A percentile compares a stretch with the other conserved stretches of the same genome.
These are phyloP conservation scores for Pseudognaphalium luteoalbum DNA, from an alignment of 129 eudicot genomes.

Conservation along the genomic window DNA sequence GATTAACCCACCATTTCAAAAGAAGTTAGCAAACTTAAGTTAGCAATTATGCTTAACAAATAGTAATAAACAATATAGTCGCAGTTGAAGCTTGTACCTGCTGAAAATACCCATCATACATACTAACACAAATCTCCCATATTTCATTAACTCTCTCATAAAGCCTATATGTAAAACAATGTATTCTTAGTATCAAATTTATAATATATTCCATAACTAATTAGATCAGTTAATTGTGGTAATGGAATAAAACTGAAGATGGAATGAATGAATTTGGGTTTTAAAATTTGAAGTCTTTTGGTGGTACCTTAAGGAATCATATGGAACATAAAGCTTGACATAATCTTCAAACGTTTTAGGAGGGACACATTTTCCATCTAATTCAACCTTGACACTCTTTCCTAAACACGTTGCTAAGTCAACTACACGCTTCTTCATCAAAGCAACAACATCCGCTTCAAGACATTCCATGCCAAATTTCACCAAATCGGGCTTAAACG, in stretches of 20 bases:
- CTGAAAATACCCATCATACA: constrained; percentile 89
- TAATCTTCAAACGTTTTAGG: constrained; percentile 72
- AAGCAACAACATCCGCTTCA: too few relatives aligned
- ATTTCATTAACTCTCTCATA: constrained; percentile 60
- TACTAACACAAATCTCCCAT: constrained; percentile 82
- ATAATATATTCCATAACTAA: neutral
- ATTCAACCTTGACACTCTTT: constrained; percentile 69
- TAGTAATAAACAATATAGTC: neutral
- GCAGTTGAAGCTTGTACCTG: constrained; percentile 46
- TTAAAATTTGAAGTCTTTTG: too few relatives aligned
- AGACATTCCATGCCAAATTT: too few relatives aligned
- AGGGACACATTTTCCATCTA: constrained; percentile 68
- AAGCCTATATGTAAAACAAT: constrained; percentile 38
- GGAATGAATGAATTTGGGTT: too few relatives aligned
- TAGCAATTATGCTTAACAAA: neutral
- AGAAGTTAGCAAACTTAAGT: neutral
- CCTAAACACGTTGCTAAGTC: constrained; percentile 94
- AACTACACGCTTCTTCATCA: constrained; percentile 87
- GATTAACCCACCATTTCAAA: constrained; percentile 22
- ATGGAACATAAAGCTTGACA: constrained; percentile 59
- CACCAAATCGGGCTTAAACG: too few relatives aligned
- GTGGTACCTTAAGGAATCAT: constrained; percentile 41
- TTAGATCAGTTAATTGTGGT: neutral
- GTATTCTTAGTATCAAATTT: constrained; percentile 10
- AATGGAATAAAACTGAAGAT: too few relatives aligned